phyloP scores from a whole-genome alignment of 345 rosid genomes.

The Arabidopsis suecica region DNA sequence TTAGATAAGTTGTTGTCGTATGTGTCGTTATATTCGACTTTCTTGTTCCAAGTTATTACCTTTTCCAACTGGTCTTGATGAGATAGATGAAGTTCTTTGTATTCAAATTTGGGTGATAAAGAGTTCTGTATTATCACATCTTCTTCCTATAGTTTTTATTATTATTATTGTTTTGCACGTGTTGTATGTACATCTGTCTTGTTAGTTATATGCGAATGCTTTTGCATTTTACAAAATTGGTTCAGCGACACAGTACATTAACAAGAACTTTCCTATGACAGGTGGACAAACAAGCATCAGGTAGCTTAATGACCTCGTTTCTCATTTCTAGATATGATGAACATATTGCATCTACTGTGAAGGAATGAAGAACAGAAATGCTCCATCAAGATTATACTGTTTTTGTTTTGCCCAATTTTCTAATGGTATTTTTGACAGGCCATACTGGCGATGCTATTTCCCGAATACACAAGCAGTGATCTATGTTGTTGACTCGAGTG shows the following conservation, averaged over 20 bases:
- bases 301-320: conserved; percentile 40
- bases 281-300: conserved; percentile 76
- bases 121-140: background rate
- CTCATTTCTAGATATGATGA: background rate
- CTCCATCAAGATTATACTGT: conserved; percentile 6
- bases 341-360: background rate
- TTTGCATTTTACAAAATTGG: background rate
- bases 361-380: background rate
- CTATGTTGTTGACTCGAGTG: conserved; percentile 69
- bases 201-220: background rate
- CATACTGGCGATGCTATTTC: conserved; percentile 77
- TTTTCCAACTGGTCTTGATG: background rate
- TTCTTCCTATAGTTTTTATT: conserved; percentile 4
- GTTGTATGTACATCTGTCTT: background rate
- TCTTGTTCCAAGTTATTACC: background rate
- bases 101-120: background rate
- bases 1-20: background rate
- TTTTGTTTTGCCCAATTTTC: background rate
- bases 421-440: conserved; percentile 51
- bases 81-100: background rate
- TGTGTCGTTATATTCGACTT: too few species aligned
- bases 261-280: conserved; percentile 38
- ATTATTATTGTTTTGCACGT: background rate
- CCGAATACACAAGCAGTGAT: conserved; percentile 57
- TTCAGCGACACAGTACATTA: background rate